Evolutionary conservation across 352 stramenopile species (phyloP).

Genomic region (Globisporangium acanthophoron): DNA sequence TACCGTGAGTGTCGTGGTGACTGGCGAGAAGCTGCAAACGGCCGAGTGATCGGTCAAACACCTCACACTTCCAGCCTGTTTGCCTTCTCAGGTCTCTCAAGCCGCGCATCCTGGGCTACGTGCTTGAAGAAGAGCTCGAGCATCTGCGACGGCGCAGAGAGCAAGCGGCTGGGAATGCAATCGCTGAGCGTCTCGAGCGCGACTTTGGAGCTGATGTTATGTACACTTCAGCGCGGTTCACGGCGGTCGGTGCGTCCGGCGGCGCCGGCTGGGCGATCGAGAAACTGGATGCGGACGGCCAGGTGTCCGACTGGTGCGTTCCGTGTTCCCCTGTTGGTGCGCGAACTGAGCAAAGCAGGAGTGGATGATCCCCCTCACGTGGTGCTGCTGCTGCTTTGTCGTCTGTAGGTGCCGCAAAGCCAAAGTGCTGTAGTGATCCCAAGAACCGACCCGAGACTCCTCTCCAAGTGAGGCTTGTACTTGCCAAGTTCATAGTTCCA

Average conservation of each 20-base stretch:
- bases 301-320: constrained; percentile 4
- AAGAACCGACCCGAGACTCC: no score
- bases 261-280: neutral
- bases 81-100: constrained; percentile 53
- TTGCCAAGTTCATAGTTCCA: no score
- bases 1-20: constrained; percentile 34
- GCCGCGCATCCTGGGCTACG: constrained; percentile 76
- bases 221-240: neutral
- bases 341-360: neutral
- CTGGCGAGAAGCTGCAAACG: neutral
- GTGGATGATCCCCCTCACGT: neutral
- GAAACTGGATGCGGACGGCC: neutral
- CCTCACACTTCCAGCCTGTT: no score
- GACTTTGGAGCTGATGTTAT: neutral
- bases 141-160: neutral
- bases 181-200: neutral
- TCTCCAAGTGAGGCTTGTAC: no score
- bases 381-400: neutral
- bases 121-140: constrained; percentile 65
- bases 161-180: neutral
- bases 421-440: neutral
- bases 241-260: neutral
- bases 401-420: constrained; percentile 1
- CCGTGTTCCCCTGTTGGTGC: no score
- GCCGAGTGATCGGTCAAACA: no score